A percentile compares a stretch with the other conserved stretches of the same genome.
phyloP scores from a whole-genome alignment of 495 filamentous ascomycete species.

The Xylaria scruposa region DNA sequence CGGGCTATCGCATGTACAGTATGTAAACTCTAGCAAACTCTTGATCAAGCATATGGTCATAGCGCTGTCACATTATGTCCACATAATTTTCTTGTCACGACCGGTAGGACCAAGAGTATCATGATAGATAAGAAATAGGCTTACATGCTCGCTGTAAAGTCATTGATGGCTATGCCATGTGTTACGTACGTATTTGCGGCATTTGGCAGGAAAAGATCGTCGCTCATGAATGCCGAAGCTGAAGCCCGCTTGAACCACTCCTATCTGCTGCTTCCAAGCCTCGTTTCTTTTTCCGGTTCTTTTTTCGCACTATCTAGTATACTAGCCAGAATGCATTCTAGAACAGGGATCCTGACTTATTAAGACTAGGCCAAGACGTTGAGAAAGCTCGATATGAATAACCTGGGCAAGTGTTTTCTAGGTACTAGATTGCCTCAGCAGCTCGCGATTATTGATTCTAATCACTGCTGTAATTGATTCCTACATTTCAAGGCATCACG shows the following conservation, averaged over 20 bases:
- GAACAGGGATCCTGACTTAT: neutral
- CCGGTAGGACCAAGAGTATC: neutral
- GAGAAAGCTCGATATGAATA: neutral
- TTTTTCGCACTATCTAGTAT: neutral
- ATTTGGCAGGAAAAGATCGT: constrained; percentile 5
- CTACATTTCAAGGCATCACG: neutral
- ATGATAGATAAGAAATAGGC: neutral
- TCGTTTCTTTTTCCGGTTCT: constrained; percentile 21
- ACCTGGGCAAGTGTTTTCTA: neutral
- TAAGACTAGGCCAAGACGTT: neutral
- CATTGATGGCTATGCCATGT: neutral
- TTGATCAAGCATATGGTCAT: neutral
- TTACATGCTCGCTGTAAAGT: too few species aligned
- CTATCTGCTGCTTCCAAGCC: constrained; percentile 1
- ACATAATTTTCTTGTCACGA: too few species aligned
- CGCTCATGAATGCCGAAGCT: constrained; percentile 11
- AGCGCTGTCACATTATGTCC: neutral
- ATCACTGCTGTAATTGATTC: neutral
- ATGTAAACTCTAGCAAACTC: neutral
- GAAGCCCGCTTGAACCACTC: neutral
- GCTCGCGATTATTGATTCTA: neutral
- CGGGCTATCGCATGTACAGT: constrained; percentile 9
- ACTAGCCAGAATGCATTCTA: neutral
- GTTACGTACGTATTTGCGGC: neutral
- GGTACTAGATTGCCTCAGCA: neutral